phyloP scores from a whole-genome alignment of 2,329 filamentous ascomycete genomes.

The Nigrospora oryzae region DNA sequence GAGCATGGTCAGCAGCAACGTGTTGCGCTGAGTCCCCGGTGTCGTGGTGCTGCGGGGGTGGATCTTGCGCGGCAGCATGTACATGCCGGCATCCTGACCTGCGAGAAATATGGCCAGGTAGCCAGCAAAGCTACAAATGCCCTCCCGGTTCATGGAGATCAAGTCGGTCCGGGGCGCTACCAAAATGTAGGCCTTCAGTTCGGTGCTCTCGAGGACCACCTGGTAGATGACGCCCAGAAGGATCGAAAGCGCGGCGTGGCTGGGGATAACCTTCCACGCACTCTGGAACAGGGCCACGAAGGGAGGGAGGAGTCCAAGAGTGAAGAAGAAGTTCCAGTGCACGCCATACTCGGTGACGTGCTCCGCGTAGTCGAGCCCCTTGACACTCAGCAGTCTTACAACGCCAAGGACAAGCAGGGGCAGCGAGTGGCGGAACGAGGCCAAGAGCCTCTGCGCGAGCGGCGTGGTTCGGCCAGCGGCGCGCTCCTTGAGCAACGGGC shows the following conservation, averaged over 20 bases:
- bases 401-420: constrained; percentile 75
- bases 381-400: constrained; percentile 78
- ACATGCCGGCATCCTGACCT: constrained; percentile 75
- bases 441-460: constrained; percentile 49
- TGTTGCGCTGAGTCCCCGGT: constrained; percentile 39
- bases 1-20: constrained; percentile 54
- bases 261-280: constrained; percentile 60
- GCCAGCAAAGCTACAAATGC: constrained; percentile 88
- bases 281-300: constrained; percentile 81
- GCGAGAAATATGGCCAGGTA: constrained; percentile 93
- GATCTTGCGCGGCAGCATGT: constrained; percentile 59
- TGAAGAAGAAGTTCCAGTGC: constrained; percentile 99
- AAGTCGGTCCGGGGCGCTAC: constrained; percentile 71
- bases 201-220: constrained; percentile 63
- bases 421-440: constrained; percentile 70
- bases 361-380: constrained; percentile 91
- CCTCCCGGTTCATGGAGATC: constrained; percentile 86
- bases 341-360: constrained; percentile 97
- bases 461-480: constrained; percentile 39
- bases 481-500: constrained; percentile 66
- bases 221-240: constrained; percentile 65
- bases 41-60: constrained; percentile 31
- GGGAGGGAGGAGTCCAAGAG: constrained; percentile 77
- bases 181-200: constrained; percentile 75
- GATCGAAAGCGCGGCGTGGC: constrained; percentile 68